Evolutionary conservation across 176 grass and related monocot species (phyloP).

Genomic region (Aegilops umbellulata): DNA sequence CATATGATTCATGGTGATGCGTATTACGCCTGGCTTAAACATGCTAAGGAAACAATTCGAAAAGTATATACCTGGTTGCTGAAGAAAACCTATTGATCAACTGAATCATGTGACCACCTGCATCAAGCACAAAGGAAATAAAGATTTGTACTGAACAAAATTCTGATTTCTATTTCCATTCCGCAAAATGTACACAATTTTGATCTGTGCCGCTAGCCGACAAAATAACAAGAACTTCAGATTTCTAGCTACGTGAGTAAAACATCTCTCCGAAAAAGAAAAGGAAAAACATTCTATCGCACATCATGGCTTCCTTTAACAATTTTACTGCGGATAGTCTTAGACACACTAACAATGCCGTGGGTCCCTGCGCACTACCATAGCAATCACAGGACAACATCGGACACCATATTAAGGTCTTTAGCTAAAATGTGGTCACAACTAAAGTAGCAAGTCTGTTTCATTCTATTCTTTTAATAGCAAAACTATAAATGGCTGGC

Average conservation of each 20-base stretch:
- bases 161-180: neutral
- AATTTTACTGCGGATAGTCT: neutral
- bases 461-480: neutral
- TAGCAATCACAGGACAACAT: neutral
- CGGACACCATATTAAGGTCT: neutral
- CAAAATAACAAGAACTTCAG: neutral
- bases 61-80: no score
- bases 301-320: neutral
- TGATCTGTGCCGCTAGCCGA: neutral
- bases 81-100: no score
- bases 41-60: no score
- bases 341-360: neutral
- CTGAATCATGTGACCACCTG: no score
- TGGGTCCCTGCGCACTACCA: neutral
- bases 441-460: neutral
- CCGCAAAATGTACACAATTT: neutral
- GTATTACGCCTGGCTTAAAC: no score
- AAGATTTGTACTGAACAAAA: neutral
- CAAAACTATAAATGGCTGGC: neutral
- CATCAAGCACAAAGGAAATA: no score
- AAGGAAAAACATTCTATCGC: neutral
- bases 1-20: no score
- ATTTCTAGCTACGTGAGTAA: neutral
- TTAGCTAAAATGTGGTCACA: neutral
- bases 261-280: neutral